phyloP scores from a whole-genome alignment of 257 asterid species.

The Lycium ferocissimum region DNA sequence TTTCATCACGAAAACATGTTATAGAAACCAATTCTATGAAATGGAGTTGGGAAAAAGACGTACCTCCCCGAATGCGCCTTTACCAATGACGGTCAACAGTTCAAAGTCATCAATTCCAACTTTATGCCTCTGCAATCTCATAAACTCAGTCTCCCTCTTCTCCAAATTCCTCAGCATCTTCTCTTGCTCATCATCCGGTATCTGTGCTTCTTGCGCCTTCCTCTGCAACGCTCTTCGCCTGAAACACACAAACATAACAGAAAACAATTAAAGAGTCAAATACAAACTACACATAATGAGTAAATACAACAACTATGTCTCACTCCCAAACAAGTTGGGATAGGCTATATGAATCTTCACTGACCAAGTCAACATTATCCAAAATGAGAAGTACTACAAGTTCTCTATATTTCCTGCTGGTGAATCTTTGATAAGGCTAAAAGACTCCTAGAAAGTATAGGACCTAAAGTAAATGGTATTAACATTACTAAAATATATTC shows the following conservation, averaged over 20 bases:
- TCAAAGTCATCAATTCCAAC: slow-evolving; percentile 97
- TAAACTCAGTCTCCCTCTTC: slow-evolving; percentile 87
- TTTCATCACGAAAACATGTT: not conserved
- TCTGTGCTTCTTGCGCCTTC: slow-evolving; percentile 81
- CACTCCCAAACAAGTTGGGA: not conserved
- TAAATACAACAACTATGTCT: not conserved
- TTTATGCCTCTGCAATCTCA: slow-evolving; percentile 99
- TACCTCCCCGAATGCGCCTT: slow-evolving; percentile 97
- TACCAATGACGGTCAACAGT: slow-evolving; percentile 86
- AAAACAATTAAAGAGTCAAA: not conserved
- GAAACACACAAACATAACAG: not conserved
- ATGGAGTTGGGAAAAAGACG: not conserved
- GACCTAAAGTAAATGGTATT: not conserved
- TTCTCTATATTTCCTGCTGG: not conserved
- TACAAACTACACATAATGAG: not conserved
- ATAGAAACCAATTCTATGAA: not conserved
- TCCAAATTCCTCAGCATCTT: slow-evolving; percentile 89
- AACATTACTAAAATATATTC: not conserved
- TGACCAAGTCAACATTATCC: not conserved
- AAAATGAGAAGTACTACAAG: not conserved
- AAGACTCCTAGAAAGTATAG: not conserved
- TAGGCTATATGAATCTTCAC: not conserved
- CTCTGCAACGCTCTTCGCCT: slow-evolving; percentile 94
- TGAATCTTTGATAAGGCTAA: not conserved
- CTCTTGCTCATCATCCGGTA: slow-evolving; percentile 88